Conservation (phyloP, 2,329 filamentous ascomycete species). For the Fusarium virguliforme region DNA sequence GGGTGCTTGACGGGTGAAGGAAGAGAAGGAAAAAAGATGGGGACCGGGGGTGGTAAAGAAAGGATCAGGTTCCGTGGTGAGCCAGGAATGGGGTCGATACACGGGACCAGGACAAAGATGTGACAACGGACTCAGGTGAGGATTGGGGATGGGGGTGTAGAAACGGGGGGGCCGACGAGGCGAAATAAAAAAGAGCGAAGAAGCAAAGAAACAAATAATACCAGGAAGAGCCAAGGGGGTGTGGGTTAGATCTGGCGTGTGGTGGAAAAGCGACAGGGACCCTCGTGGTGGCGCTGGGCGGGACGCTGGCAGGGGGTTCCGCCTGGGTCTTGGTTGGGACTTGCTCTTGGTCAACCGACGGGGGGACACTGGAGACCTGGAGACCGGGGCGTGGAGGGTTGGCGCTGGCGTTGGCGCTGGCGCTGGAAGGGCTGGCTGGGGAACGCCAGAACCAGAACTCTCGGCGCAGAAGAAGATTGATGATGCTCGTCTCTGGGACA, state of each 20-base stretch:
- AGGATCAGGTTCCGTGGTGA: slow-evolving; percentile 42
- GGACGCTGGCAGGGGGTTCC: slow-evolving; percentile 49
- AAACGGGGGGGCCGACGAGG: slow-evolving; percentile 47
- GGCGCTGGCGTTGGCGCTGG: slow-evolving; percentile 14
- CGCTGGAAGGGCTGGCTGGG: slow-evolving; percentile 28
- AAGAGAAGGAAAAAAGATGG: slow-evolving; percentile 43
- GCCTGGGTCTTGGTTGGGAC: slow-evolving; percentile 41
- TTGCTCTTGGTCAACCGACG: slow-evolving; percentile 40
- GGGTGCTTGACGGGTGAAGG: slow-evolving; percentile 43
- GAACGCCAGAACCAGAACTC: slow-evolving; percentile 39
- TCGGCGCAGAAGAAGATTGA: slow-evolving; percentile 38
- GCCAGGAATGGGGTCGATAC: slow-evolving; percentile 51
- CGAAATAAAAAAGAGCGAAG: slow-evolving; percentile 48
- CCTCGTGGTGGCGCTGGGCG: slow-evolving; percentile 57
- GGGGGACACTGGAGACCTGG: slow-evolving; percentile 22
- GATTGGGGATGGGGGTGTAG: slow-evolving; percentile 47
- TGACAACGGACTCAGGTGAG: slow-evolving; percentile 52
- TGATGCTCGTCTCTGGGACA: slow-evolving; percentile 34
- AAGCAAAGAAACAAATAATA: slow-evolving; percentile 49
- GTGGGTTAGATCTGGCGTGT: slow-evolving; percentile 55
- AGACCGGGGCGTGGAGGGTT: slow-evolving; percentile 34
- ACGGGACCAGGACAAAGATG: slow-evolving; percentile 50
- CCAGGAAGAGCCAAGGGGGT: slow-evolving; percentile 43
- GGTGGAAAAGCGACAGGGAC: slow-evolving; percentile 49
- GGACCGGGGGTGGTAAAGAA: slow-evolving; percentile 41